Base-by-base conservation (phyloP, 805 yeast species). In the Ogataea saltuana region DNA sequence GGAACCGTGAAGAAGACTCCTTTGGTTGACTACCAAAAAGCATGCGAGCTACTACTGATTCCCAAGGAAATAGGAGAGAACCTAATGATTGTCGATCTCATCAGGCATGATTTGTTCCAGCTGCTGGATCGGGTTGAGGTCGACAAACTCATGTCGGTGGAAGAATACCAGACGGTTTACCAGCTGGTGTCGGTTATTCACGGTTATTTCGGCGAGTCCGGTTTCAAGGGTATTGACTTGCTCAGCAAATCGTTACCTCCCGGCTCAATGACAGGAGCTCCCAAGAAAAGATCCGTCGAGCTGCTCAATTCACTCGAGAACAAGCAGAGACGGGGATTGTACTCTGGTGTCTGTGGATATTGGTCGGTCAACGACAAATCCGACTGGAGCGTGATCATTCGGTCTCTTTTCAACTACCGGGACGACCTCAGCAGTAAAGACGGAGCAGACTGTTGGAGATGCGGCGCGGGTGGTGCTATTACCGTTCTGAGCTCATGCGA, bases 211-310 rank as follows among this genome's bases (percentile, higher is more conserved):
- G 50, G 55, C 11, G 51, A 47, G 13, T 40, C 53, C 3, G 30
- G 25, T 2, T 81, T 74, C 51, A 68, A 74, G 10, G 99, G 98
- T 0, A 68, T 90, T 18, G 98, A 93, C 60, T 69, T 91, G 2
- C 71, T 93, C 10, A 75, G 80, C 16, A 79, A 79, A 46, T 80
- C 96, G 0, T 68, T 95, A 26, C 99, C 99, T 3, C 97, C 99
- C 0, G 99, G 99, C 0, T 91, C 98, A 1, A 93, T 93, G 99
- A 93, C 99, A 0, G 99, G 99, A 3, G 99, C 99, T 0, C 99
- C 99, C 2, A 93, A 93, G 67, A 85, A 83, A 54, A 75, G 96
- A 46, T 88, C 97, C 0, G 95, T 93, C 5, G 93, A 91, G 61
- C 62, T 95, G 4, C 69, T 93, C 21, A 85, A 83, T 47, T 59